Conservation (phyloP, 1,284 basidiomycete genomes). For the Ustilago tritici region DNA sequence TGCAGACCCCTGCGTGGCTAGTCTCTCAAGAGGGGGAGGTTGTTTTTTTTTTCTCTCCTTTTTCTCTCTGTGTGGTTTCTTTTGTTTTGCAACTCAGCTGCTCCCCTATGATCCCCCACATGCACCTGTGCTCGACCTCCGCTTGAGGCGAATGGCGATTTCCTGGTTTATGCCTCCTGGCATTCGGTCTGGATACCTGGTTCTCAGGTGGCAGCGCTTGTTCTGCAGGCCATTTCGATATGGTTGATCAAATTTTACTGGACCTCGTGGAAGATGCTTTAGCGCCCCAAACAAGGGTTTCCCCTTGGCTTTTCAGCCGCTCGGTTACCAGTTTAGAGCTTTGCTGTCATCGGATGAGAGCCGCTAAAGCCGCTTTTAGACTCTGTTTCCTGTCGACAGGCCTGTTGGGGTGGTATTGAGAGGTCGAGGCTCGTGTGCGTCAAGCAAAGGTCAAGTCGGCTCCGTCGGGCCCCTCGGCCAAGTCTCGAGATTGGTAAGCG, state of each 20-base stretch:
- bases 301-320: slow-evolving; percentile 25
- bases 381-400: not conserved
- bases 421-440: not conserved
- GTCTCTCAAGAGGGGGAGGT: not conserved
- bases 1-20: slow-evolving; percentile 11
- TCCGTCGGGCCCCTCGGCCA: not conserved
- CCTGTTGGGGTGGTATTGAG: not conserved
- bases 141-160: not conserved
- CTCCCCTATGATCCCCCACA: not conserved
- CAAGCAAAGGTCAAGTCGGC: not conserved
- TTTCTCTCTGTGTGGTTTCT: not conserved
- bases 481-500: not conserved
- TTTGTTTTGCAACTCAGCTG: not conserved
- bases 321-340: not conserved
- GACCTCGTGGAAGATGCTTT: not conserved
- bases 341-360: not conserved
- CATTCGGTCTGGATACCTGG: not conserved
- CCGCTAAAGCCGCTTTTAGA: not conserved
- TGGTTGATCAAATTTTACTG: not conserved
- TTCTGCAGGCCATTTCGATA: not conserved
- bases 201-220: slow-evolving; percentile 1
- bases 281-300: slow-evolving; percentile 17
- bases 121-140: not conserved
- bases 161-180: not conserved
- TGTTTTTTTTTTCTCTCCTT: no score